phyloP scores from a whole-genome alignment of 257 asterid species.

The Solanum verrucosum region DNA sequence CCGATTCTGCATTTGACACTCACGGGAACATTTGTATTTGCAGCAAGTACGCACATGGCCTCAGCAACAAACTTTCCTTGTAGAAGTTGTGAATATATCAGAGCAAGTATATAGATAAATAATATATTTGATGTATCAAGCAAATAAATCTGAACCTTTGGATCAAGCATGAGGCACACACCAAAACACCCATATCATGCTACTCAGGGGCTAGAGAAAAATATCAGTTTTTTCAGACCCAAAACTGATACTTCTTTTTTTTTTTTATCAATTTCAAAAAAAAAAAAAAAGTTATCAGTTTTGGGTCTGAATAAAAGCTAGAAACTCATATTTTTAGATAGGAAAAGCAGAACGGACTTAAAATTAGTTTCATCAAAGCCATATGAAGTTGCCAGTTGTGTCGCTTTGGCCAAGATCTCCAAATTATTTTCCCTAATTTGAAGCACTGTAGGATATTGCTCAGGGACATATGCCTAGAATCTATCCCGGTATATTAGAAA shows the following conservation, averaged over 20 bases:
- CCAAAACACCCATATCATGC: constrained; percentile 99
- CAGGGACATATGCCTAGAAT: constrained; percentile 74
- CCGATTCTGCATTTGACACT: constrained; percentile 95
- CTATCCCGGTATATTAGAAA: constrained; percentile 49
- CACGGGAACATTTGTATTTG: constrained; percentile 81
- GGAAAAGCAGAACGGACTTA: constrained; percentile 41
- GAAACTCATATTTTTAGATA: not conserved
- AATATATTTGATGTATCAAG: not conserved
- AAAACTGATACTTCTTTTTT: too few species aligned
- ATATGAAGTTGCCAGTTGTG: constrained; percentile 68
- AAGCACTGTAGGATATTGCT: constrained; percentile 91
- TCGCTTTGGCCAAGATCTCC: constrained; percentile 73
- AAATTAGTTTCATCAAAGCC: constrained; percentile 92
- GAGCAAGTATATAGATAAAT: constrained; percentile 14
- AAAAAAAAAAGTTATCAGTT: constrained; percentile 1
- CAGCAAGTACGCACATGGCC: constrained; percentile 87
- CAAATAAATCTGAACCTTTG: constrained; percentile 51
- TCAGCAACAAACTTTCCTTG: constrained; percentile 92
- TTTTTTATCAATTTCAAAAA: too few species aligned
- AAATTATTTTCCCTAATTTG: constrained; percentile 90
- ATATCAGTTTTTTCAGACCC: constrained; percentile 1
- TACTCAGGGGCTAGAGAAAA: constrained; percentile 66
- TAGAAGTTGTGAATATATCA: constrained; percentile 29
- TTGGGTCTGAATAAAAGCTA: constrained; percentile 1
- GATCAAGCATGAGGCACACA: constrained; percentile 88